phyloP scores from a whole-genome alignment of 257 asterid species.

The Solanum bukasovii region DNA sequence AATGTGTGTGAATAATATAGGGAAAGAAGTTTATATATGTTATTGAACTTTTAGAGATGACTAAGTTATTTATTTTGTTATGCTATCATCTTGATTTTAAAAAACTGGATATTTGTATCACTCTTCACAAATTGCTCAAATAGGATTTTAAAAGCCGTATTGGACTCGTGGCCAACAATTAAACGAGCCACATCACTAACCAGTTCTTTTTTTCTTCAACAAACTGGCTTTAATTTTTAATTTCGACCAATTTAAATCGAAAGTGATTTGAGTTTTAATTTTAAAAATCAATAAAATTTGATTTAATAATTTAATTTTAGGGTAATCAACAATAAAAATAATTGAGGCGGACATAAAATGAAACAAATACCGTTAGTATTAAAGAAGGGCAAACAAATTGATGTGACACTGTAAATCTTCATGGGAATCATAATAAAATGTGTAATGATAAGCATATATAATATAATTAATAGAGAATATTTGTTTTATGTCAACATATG shows the following conservation, averaged over 20 bases:
- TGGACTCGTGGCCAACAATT: neutral
- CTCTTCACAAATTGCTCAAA: neutral
- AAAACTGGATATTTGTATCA: no score
- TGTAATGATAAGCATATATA: neutral
- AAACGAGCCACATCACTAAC: neutral
- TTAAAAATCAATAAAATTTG: neutral
- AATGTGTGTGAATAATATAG: neutral
- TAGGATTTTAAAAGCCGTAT: no score
- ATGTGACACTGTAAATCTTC: neutral
- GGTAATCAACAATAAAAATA: neutral
- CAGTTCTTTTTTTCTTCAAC: neutral
- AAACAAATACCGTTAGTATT: neutral
- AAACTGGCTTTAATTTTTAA: neutral
- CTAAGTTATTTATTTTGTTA: no score
- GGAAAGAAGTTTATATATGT: neutral
- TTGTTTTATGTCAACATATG: neutral
- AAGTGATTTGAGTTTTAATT: neutral
- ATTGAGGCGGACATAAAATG: neutral
- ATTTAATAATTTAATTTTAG: neutral
- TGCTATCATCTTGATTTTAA: neutral
- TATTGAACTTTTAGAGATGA: no score
- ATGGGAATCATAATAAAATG: neutral
- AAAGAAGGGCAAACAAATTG: neutral
- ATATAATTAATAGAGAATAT: neutral
- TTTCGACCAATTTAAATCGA: neutral